Conservation (phyloP, 1,139 yeast species). For the Scheffersomyces parashehatae region DNA sequence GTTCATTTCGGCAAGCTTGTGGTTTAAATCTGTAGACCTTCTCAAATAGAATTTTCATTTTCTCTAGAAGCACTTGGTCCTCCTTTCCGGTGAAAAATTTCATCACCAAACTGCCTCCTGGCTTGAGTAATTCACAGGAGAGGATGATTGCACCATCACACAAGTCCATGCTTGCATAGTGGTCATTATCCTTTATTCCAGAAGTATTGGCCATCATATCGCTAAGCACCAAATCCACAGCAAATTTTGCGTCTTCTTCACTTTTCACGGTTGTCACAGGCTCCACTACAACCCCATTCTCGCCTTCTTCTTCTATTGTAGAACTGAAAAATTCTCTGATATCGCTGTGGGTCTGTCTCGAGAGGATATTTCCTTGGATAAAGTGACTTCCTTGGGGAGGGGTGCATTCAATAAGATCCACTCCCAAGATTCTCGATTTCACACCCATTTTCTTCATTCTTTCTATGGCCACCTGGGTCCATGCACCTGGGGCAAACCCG, state of each 20-base stretch:
- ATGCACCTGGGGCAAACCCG: conserved; percentile 53
- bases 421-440: conserved; percentile 32
- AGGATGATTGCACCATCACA: conserved; percentile 41
- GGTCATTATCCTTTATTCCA: conserved; percentile 45
- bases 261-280: conserved; percentile 1
- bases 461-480: conserved; percentile 47
- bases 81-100: conserved; percentile 47
- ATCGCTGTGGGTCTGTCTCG: conserved; percentile 32
- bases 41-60: conserved; percentile 28
- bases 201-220: conserved; percentile 54
- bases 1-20: conserved; percentile 37
- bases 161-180: conserved; percentile 46
- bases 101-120: conserved; percentile 40
- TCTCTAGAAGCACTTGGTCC: conserved; percentile 26
- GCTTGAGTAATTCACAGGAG: conserved; percentile 26
- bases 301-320: neutral
- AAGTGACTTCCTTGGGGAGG: conserved; percentile 44
- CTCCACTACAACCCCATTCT: neutral
- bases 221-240: conserved; percentile 39
- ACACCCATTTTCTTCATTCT: conserved; percentile 17
- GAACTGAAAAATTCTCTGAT: conserved; percentile 19
- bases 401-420: conserved; percentile 40
- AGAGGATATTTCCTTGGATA: conserved; percentile 43
- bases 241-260: conserved; percentile 3
- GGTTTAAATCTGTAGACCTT: conserved; percentile 39